Base-by-base conservation (phyloP, 495 filamentous ascomycete genomes). In the Pseudevernia furfuracea region DNA sequence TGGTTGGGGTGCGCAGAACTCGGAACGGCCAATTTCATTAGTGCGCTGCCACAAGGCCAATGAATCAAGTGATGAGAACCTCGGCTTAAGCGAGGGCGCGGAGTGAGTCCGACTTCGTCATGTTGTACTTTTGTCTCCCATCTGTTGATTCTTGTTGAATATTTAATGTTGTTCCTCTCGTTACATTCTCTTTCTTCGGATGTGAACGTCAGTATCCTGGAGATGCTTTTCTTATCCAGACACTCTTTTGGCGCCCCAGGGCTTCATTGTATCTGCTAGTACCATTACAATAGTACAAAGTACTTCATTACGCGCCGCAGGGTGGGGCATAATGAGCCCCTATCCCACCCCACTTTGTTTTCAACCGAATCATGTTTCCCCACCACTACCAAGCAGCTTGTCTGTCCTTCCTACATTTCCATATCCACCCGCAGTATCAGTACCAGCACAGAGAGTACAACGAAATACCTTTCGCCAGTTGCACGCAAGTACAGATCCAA, bases 391-490 rank as follows among this genome's bases (percentile, higher is more conserved):
- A n/a, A n/a, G 25, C 23, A 15, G 4, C 12, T 15, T 25, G 23
- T 25, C 48, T 14, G 0, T 52, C 25, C 11, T 4, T 25, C 12
- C 48, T 25, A 28, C 3, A 23, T 23, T 30, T 52, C 48, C 44
- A 25, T 25, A 52, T 52, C 48, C 28, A 52, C 10, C 28, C 10
- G 48, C 48, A 28, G 2, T 52, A 28, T n/a, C n/a, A n/a, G n/a
- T n/a, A n/a, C 48, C 48, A 52, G 48, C 48, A 52, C 48, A 28
- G 11, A 23, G 48, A 52, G 48, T 52, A 52, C 48, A 52, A 30
- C 9, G 0, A 3, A 25, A 15, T 2, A 12, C 12, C 12, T 3
- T 23, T 52, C n/a, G 3, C 25, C 48, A 30, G 25, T 30, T 10
- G 1, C 25, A 52, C 23, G 11, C 11, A 28, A 14, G 14, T 30